A percentile compares a stretch with the other conserved stretches of the same genome.
phyloP scores from a whole-genome alignment of 179 eudicot species.

The Monotropa hypopitys region DNA sequence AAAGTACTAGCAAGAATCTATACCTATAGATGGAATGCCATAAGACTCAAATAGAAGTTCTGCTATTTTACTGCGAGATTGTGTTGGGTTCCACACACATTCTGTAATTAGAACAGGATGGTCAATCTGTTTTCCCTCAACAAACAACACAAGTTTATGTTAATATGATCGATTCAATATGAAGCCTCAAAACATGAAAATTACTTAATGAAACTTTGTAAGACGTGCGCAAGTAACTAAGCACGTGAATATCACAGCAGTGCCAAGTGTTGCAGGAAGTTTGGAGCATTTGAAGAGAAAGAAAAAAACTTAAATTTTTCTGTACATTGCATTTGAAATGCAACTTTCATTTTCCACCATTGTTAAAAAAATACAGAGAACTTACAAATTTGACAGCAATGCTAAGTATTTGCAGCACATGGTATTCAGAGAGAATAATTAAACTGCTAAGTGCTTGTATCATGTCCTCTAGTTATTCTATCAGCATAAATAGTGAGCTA shows the following conservation, averaged over 20 bases:
- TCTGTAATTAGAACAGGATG: conserved; percentile 93
- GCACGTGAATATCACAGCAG: not conserved
- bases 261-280: not conserved
- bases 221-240: not conserved
- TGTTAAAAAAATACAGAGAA: too few species aligned
- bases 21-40: conserved; percentile 98
- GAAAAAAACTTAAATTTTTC: not conserved
- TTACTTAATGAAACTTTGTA: not conserved
- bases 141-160: conserved; percentile 7
- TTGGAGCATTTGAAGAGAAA: not conserved
- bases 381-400: too few species aligned
- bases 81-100: conserved; percentile 81
- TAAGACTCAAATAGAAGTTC: conserved; percentile 93
- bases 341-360: not conserved
- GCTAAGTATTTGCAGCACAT: too few species aligned
- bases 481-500: too few species aligned
- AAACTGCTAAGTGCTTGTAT: too few species aligned
- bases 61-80: conserved; percentile 92
- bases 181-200: not conserved
- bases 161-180: not conserved
- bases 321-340: not conserved
- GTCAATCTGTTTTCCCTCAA: conserved; percentile 64
- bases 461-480: too few species aligned
- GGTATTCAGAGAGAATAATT: too few species aligned
- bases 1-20: conserved; percentile 6